A percentile compares a stretch with the other conserved stretches of the same genome.
Evolutionary conservation across 2,329 filamentous ascomycete genomes (phyloP).

Genomic region (Colletotrichum spaethianum): DNA sequence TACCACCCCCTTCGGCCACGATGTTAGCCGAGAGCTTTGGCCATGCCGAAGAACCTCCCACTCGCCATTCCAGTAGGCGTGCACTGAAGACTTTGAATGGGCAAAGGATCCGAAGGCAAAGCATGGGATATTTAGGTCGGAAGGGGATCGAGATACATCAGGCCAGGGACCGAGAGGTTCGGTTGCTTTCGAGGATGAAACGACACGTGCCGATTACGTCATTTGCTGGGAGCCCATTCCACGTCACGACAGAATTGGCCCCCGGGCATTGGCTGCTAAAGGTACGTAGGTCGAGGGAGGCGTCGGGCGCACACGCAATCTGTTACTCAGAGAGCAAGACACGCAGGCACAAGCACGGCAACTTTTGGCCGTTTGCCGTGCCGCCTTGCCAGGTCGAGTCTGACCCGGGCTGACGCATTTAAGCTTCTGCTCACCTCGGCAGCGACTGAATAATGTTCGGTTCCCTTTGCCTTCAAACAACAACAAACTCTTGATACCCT

Average conservation of each 20-base stretch:
- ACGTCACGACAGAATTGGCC: slow-evolving; percentile 16
- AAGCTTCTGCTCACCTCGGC: slow-evolving; percentile 34
- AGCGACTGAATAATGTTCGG: background rate
- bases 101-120: background rate
- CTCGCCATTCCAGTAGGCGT: background rate
- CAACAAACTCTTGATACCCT: slow-evolving; percentile 15
- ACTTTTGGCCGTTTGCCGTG: slow-evolving; percentile 26
- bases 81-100: background rate
- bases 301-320: slow-evolving; percentile 31
- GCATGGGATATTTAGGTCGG: background rate
- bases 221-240: slow-evolving; percentile 12
- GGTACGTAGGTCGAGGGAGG: slow-evolving; percentile 15
- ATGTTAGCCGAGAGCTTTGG: background rate
- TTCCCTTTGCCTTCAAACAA: slow-evolving; percentile 10
- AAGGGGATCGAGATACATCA: slow-evolving; percentile 3
- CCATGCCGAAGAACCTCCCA: background rate
- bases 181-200: slow-evolving; percentile 19
- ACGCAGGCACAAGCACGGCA: slow-evolving; percentile 18
- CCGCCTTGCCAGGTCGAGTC: slow-evolving; percentile 6
- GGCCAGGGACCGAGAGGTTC: slow-evolving; percentile 19
- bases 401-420: slow-evolving; percentile 25
- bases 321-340: slow-evolving; percentile 14
- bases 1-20: background rate
- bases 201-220: slow-evolving; percentile 38
- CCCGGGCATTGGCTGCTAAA: slow-evolving; percentile 26